A percentile compares a stretch with the other conserved stretches of the same genome.
Conservation (phyloP, 2,329 filamentous ascomycete genomes). For the Fusarium denticulatum region DNA sequence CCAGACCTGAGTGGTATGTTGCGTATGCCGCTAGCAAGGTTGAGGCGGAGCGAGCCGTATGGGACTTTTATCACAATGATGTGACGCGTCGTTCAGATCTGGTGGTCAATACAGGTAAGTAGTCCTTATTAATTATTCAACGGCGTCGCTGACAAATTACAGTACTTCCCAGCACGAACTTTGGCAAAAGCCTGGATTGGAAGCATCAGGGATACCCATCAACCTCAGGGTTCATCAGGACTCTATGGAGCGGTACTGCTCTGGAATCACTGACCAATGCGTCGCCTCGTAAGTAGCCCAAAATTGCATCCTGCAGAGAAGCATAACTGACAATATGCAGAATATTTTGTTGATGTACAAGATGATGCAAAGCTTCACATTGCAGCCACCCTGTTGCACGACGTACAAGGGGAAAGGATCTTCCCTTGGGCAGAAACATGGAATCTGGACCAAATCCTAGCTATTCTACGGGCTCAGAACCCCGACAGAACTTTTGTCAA, state of each 20-base stretch:
- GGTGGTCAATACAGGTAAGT: slow-evolving; percentile 27
- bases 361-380: slow-evolving; percentile 62
- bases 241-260: slow-evolving; percentile 28
- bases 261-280: neutral
- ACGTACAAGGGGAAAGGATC: slow-evolving; percentile 59
- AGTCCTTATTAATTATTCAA: rapidly evolving
- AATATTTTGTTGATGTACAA: slow-evolving; percentile 56
- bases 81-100: slow-evolving; percentile 35
- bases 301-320: no score
- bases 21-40: slow-evolving; percentile 52
- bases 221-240: slow-evolving; percentile 24
- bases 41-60: slow-evolving; percentile 47
- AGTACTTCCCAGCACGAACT: slow-evolving; percentile 40
- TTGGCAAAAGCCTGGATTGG: slow-evolving; percentile 34
- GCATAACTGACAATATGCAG: slow-evolving; percentile 41
- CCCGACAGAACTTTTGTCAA: slow-evolving; percentile 24
- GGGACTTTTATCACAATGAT: slow-evolving; percentile 44
- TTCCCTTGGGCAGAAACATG: slow-evolving; percentile 61
- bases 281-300: neutral
- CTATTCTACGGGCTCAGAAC: slow-evolving; percentile 31
- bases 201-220: slow-evolving; percentile 29
- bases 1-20: neutral
- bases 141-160: neutral
- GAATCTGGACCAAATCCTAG: slow-evolving; percentile 55
- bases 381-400: slow-evolving; percentile 57